A percentile compares a stretch with the other conserved stretches of the same genome.
Conservation (phyloP, 1,284 basidiomycete species). For the Papiliotrema nemorosa region DNA sequence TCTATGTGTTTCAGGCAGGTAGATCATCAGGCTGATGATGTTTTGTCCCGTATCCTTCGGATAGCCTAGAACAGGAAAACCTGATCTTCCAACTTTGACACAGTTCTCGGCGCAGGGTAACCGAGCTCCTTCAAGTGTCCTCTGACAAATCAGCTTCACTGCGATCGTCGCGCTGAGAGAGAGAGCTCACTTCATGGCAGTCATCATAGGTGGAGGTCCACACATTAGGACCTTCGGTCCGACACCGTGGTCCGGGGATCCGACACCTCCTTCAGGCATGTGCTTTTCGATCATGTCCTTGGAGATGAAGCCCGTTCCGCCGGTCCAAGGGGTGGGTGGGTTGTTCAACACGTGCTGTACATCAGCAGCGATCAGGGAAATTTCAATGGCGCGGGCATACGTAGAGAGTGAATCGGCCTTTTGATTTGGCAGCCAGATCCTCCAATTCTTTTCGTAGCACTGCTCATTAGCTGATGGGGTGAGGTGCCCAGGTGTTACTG, state of each 20-base stretch:
- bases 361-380: neutral
- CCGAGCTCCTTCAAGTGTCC: conserved; percentile 83
- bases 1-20: no score
- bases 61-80: conserved; percentile 54
- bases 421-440: conserved; percentile 57
- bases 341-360: conserved; percentile 84
- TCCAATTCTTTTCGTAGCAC: conserved; percentile 80
- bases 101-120: conserved; percentile 80
- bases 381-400: conserved; percentile 19
- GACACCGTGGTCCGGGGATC: conserved; percentile 52
- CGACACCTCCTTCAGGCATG: conserved; percentile 50
- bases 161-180: neutral
- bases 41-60: no score
- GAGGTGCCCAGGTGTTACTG: conserved; percentile 8
- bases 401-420: conserved; percentile 70
- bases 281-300: conserved; percentile 86
- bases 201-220: conserved; percentile 94
- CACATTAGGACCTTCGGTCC: conserved; percentile 83
- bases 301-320: conserved; percentile 86
- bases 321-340: conserved; percentile 78
- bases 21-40: no score
- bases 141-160: conserved; percentile 51
- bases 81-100: conserved; percentile 90
- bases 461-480: conserved; percentile 13
- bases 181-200: conserved; percentile 82